Conservation (phyloP, 352 stramenopile species). For the Phytophthora chlamydospora region DNA sequence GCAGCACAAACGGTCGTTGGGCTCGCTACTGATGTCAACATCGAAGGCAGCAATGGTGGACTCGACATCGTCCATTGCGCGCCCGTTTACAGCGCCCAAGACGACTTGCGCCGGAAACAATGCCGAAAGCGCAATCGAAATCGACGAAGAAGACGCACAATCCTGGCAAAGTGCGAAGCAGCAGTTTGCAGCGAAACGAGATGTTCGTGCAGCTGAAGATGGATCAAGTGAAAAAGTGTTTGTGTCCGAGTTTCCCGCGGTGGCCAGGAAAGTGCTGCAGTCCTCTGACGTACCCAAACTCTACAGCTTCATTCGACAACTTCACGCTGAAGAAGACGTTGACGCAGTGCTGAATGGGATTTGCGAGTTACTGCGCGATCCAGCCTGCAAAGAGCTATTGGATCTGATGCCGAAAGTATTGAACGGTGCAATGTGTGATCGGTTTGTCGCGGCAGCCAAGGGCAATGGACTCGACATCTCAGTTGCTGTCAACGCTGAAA, state of each 20-base stretch:
- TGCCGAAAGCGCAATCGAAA: constrained; percentile 20
- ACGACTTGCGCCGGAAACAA: constrained; percentile 2
- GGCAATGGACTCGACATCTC: constrained; percentile 43
- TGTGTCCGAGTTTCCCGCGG: constrained; percentile 48
- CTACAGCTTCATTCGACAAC: constrained; percentile 65
- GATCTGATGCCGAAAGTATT: constrained; percentile 74
- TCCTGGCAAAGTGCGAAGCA: constrained; percentile 45
- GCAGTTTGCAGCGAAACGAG: constrained; percentile 32
- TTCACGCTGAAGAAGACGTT: constrained; percentile 50
- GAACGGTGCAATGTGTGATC: constrained; percentile 43
- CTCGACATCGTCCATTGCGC: constrained; percentile 68
- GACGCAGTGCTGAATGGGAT: constrained; percentile 51
- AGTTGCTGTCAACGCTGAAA: constrained; percentile 5
- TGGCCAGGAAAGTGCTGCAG: constrained; percentile 62
- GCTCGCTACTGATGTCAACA: constrained; percentile 58
- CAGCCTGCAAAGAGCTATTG: constrained; percentile 56
- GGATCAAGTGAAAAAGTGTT: constrained; percentile 24
- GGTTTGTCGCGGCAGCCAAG: constrained; percentile 53
- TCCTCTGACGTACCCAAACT: constrained; percentile 54
- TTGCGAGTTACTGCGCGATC: constrained; percentile 53
- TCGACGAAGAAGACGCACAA: constrained; percentile 27
- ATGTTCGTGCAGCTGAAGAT: constrained; percentile 1
- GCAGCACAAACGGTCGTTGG: constrained; percentile 53
- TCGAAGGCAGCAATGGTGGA: constrained; percentile 67
- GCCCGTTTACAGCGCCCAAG: constrained; percentile 57